These are phyloP conservation scores for Mucuna pruriens DNA, from an alignment of 306 rosid genomes.

Conservation along the genomic window DNA sequence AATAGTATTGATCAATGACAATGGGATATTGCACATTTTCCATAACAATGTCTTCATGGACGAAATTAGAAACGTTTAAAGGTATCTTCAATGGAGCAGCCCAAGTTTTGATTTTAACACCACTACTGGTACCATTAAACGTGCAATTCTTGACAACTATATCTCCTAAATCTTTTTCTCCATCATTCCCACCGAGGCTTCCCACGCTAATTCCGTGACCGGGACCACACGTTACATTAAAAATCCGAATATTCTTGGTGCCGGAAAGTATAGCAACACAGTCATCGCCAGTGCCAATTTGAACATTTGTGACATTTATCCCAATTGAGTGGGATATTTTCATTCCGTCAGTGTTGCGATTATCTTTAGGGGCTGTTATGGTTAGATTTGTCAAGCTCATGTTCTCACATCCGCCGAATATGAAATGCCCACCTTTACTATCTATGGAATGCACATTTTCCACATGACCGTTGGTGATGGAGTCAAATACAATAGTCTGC, in stretches of 20 bases:
- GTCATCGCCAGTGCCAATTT: conserved; percentile 63
- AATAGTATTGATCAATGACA: conserved; percentile 63
- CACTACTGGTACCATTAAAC: conserved; percentile 46
- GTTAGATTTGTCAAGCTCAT: conserved; percentile 41
- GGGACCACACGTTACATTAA: conserved; percentile 57
- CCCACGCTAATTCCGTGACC: conserved; percentile 83
- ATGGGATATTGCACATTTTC: conserved; percentile 52
- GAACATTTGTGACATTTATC: conserved; percentile 33
- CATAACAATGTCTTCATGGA: conserved; percentile 60
- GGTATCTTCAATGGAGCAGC: conserved; percentile 28
- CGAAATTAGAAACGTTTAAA: conserved; percentile 40
- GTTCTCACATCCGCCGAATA: conserved; percentile 46
- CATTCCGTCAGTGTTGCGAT: conserved; percentile 82
- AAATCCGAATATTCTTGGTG: conserved; percentile 39
- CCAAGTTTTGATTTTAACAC: conserved; percentile 77
- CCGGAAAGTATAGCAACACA: conserved; percentile 62
- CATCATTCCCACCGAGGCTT: conserved; percentile 52
- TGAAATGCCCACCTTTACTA: conserved; percentile 58
- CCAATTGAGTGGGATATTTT: conserved; percentile 50
- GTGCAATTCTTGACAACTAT: conserved; percentile 55
- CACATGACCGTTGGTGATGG: conserved; percentile 52
- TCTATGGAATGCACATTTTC: conserved; percentile 52
- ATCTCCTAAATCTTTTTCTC: conserved; percentile 49
- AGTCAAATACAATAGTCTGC: conserved; percentile 62
- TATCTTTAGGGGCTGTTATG: conserved; percentile 50